These are phyloP conservation scores for Pholiota adiposa DNA, from an alignment of 1,284 basidiomycete genomes.

Conservation along the genomic window DNA sequence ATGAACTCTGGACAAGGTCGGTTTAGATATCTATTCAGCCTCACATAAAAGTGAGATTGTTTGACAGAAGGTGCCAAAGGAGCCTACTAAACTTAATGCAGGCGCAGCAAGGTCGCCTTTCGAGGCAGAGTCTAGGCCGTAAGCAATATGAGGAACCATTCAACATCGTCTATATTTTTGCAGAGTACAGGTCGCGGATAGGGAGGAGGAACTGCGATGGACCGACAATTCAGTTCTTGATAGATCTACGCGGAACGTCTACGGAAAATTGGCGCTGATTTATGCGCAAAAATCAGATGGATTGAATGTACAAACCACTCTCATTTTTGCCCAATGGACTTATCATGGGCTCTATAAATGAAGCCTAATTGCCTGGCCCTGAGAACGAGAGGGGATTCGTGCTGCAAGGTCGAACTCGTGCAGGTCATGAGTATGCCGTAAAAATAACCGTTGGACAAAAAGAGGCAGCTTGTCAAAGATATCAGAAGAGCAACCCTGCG, in stretches of 20 bases:
- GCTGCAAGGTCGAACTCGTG: not conserved
- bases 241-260: not conserved
- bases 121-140: not conserved
- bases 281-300: not conserved
- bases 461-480: not conserved
- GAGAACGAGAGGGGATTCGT: not conserved
- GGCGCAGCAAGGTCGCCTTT: not conserved
- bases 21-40: not conserved
- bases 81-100: not conserved
- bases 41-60: constrained; percentile 1
- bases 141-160: not conserved
- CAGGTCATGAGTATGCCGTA: constrained; percentile 1
- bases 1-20: not conserved
- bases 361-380: constrained; percentile 1
- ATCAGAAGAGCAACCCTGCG: not conserved
- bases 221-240: not conserved
- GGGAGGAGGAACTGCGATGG: not conserved
- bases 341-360: not conserved
- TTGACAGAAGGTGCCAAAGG: constrained; percentile 1
- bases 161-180: not conserved
- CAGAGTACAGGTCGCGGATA: not conserved
- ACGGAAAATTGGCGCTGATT: not conserved
- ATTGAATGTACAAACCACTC: not conserved
- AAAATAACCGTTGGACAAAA: not conserved
- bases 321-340: not conserved